Evolutionary conservation across 2,329 filamentous ascomycete genomes (phyloP).

Genomic region (Diaporthe vaccinii): DNA sequence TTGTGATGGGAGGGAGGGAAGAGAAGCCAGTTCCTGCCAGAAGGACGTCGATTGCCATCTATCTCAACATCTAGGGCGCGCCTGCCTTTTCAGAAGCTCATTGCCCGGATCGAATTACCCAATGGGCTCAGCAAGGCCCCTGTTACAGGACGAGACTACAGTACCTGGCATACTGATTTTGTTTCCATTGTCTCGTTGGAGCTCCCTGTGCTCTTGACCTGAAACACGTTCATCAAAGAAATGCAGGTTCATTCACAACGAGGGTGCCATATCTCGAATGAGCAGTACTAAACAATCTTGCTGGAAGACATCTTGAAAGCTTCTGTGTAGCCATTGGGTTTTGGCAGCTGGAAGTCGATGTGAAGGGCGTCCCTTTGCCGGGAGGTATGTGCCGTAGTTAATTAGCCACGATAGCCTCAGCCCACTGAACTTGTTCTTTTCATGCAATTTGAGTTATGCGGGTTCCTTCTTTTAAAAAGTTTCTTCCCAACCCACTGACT

Average conservation of each 20-base stretch:
- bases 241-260: neutral
- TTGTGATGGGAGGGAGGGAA: neutral
- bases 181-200: neutral
- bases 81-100: neutral
- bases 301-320: neutral
- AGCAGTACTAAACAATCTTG: neutral
- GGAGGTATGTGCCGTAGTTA: too few species aligned
- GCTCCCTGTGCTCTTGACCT: neutral
- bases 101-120: too few species aligned
- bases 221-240: neutral
- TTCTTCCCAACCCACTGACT: neutral
- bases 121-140: neutral
- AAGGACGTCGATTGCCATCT: neutral
- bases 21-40: neutral
- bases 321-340: neutral
- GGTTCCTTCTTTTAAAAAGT: too few species aligned
- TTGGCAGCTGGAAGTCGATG: neutral
- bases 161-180: neutral
- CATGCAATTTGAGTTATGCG: too few species aligned
- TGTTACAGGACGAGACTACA: neutral
- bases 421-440: neutral
- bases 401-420: too few species aligned
- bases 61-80: neutral
- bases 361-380: too few species aligned
- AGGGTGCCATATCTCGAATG: neutral